Percentiles rank a stretch among this genome's conserved stretches.
phyloP scores from a whole-genome alignment of 768 basidiomycete genomes.

The Tylopilus balloui region DNA sequence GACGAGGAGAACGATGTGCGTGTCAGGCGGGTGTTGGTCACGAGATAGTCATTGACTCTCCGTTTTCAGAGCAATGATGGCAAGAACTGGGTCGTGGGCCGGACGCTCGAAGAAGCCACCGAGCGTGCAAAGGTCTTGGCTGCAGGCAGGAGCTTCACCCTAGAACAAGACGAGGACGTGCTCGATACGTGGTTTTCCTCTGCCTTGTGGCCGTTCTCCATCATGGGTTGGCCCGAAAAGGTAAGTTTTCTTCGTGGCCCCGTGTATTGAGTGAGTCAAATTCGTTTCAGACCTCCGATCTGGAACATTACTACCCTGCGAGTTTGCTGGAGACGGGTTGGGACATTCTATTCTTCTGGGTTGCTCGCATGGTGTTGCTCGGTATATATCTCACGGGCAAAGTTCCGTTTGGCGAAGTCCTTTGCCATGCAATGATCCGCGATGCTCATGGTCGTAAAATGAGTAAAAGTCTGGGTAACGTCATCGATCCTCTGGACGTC shows the following conservation, averaged over 20 bases:
- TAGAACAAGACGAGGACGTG: slow-evolving; percentile 95
- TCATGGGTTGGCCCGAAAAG: slow-evolving; percentile 96
- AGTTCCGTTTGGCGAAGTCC: slow-evolving; percentile 93
- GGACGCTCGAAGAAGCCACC: slow-evolving; percentile 71
- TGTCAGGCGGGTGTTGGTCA: background rate
- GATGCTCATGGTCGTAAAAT: slow-evolving; percentile 99
- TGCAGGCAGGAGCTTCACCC: slow-evolving; percentile 57
- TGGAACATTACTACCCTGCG: slow-evolving; percentile 81
- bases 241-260: slow-evolving; percentile 34
- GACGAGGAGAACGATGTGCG: slow-evolving; percentile 66
- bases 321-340: slow-evolving; percentile 96
- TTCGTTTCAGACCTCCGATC: slow-evolving; percentile 62
- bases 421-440: slow-evolving; percentile 98
- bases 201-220: slow-evolving; percentile 95
- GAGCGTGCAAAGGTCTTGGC: slow-evolving; percentile 70
- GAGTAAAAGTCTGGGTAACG: slow-evolving; percentile 97
- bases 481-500: slow-evolving; percentile 94
- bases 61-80: slow-evolving; percentile 54
- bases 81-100: slow-evolving; percentile 88
- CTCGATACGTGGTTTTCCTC: slow-evolving; percentile 99
- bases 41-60: background rate
- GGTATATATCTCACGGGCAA: slow-evolving; percentile 84
- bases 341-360: slow-evolving; percentile 99
- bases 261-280: background rate
- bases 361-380: slow-evolving; percentile 95